These are phyloP conservation scores for Elsinoe fawcettii DNA, from an alignment of 2,329 filamentous ascomycete species.

Conservation along the genomic window DNA sequence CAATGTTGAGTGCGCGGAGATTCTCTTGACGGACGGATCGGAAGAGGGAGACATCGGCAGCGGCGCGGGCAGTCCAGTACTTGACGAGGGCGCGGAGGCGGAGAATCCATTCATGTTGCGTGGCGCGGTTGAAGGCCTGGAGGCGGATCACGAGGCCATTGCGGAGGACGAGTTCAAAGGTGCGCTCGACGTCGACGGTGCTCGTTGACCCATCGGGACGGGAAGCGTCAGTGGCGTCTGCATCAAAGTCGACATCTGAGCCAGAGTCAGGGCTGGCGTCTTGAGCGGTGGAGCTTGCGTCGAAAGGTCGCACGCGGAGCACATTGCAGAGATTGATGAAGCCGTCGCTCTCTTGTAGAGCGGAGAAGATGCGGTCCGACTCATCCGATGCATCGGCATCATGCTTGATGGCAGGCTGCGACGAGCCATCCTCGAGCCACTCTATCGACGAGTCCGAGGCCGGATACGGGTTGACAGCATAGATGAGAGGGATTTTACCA, in stretches of 20 bases:
- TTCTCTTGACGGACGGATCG: slow-evolving; percentile 52
- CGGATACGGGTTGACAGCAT: slow-evolving; percentile 55
- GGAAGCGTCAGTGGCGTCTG: slow-evolving; percentile 40
- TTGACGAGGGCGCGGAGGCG: slow-evolving; percentile 49
- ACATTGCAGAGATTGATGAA: slow-evolving; percentile 56
- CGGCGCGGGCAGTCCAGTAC: slow-evolving; percentile 55
- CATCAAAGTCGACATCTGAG: slow-evolving; percentile 48
- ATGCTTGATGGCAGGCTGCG: slow-evolving; percentile 40
- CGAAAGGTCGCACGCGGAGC: slow-evolving; percentile 48
- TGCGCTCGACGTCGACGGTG: slow-evolving; percentile 49
- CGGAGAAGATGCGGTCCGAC: slow-evolving; percentile 49
- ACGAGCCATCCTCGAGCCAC: slow-evolving; percentile 45
- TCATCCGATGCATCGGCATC: slow-evolving; percentile 55
- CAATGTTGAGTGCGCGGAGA: slow-evolving; percentile 52
- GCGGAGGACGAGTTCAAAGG: slow-evolving; percentile 54
- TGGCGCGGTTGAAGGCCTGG: slow-evolving; percentile 46
- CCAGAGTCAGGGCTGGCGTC: slow-evolving; percentile 37
- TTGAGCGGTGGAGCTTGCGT: slow-evolving; percentile 47
- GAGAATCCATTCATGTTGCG: slow-evolving; percentile 55
- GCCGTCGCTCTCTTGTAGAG: slow-evolving; percentile 53
- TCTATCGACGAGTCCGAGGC: slow-evolving; percentile 44
- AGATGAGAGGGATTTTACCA: slow-evolving; percentile 52
- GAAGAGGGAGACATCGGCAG: slow-evolving; percentile 50
- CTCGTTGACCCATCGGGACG: slow-evolving; percentile 47
- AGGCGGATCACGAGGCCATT: slow-evolving; percentile 56